Percentiles rank a stretch among this genome's conserved stretches.
Evolutionary conservation across 2,329 filamentous ascomycete genomes (phyloP).

Genomic region (Dactylellina cionopaga): DNA sequence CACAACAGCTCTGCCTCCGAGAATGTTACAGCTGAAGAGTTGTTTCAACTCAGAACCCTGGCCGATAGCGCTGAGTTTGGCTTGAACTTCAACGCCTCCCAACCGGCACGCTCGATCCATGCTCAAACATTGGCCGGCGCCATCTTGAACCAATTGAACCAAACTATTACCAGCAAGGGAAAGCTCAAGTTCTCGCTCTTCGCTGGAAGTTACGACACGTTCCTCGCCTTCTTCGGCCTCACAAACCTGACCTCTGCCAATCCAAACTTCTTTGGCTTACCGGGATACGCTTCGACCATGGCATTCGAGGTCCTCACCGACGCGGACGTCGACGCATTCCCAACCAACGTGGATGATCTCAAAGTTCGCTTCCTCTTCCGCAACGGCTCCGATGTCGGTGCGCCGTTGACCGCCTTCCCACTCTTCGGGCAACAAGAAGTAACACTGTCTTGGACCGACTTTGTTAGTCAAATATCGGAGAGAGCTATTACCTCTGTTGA

Average conservation of each 20-base stretch:
- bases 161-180: constrained; percentile 62
- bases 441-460: constrained; percentile 54
- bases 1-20: constrained; percentile 64
- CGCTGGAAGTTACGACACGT: constrained; percentile 68
- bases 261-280: constrained; percentile 76
- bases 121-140: constrained; percentile 67
- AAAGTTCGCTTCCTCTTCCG: constrained; percentile 70
- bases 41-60: constrained; percentile 74
- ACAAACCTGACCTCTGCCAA: constrained; percentile 65
- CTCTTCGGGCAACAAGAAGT: constrained; percentile 63
- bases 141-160: constrained; percentile 63
- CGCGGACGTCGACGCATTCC: constrained; percentile 56
- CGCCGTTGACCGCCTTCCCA: constrained; percentile 64
- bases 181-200: constrained; percentile 66
- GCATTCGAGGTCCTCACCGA: constrained; percentile 75
- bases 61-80: constrained; percentile 80
- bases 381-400: constrained; percentile 63
- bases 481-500: constrained; percentile 51
- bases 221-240: constrained; percentile 68
- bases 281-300: constrained; percentile 86
- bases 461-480: constrained; percentile 44
- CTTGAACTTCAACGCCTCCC: constrained; percentile 62
- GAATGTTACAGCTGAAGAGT: constrained; percentile 67
- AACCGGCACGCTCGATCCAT: constrained; percentile 65
- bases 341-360: constrained; percentile 60